Conservation (phyloP, 768 basidiomycete genomes). For the Phlegmacium glaucopus region DNA sequence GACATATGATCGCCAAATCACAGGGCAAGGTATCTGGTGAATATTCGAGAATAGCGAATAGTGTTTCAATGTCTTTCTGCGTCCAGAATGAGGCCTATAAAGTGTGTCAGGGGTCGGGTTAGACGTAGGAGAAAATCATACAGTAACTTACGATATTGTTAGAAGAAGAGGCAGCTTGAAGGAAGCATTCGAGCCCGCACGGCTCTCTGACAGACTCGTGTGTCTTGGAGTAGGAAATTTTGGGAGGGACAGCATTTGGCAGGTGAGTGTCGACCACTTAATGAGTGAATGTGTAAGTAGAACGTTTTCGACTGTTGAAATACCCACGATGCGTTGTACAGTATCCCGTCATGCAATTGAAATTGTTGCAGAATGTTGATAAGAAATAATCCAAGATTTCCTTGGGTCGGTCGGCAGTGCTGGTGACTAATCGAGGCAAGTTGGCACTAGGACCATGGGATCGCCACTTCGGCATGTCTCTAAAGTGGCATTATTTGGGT, state of each 20-base stretch:
- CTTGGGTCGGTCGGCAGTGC: constrained; percentile 4
- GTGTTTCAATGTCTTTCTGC: constrained; percentile 31
- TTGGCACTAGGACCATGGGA: background rate
- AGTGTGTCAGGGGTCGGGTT: background rate
- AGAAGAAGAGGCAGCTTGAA: constrained; percentile 9
- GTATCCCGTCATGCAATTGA: constrained; percentile 47
- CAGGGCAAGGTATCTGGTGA: constrained; percentile 48
- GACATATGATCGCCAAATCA: constrained; percentile 50
- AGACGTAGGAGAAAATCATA: background rate
- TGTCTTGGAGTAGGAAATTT: constrained; percentile 17
- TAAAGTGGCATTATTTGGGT: constrained; percentile 1
- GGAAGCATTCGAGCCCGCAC: constrained; percentile 34
- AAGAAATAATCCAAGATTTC: constrained; percentile 30
- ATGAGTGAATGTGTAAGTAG: background rate
- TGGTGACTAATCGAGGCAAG: background rate
- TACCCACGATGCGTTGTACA: constrained; percentile 48
- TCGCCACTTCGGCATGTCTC: constrained; percentile 31
- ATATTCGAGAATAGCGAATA: constrained; percentile 38
- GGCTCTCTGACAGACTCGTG: constrained; percentile 12
- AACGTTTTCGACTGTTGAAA: background rate
- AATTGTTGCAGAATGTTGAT: constrained; percentile 47
- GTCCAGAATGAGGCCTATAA: constrained; percentile 33
- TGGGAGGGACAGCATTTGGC: constrained; percentile 22
- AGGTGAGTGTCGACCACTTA: constrained; percentile 27
- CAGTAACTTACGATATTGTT: constrained; percentile 11